Conservation (phyloP, 139 green algal species). For the Coelastrella sp. region DNA sequence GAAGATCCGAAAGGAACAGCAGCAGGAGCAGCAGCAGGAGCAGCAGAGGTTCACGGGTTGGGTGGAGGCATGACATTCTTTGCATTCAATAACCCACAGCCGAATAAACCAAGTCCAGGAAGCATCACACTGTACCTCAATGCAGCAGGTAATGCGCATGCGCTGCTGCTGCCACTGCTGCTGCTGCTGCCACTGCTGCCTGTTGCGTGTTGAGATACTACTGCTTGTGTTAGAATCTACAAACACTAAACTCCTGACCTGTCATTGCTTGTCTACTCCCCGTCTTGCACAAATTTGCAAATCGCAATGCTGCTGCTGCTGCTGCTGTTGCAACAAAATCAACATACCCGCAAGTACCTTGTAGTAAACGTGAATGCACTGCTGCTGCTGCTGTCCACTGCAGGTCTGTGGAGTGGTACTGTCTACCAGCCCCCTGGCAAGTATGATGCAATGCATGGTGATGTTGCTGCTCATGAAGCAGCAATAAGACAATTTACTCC, state of each 20-base stretch:
- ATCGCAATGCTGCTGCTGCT: background rate
- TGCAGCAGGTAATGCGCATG: background rate
- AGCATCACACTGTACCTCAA: conserved; percentile 48
- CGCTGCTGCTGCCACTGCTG: background rate
- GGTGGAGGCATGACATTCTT: conserved; percentile 29
- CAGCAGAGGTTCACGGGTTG: background rate
- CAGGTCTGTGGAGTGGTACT: conserved; percentile 19
- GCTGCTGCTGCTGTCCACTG: conserved; percentile 11
- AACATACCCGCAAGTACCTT: no score
- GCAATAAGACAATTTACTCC: conserved; percentile 12
- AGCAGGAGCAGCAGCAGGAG: background rate
- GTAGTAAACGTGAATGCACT: background rate
- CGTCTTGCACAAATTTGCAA: no score
- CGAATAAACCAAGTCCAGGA: conserved; percentile 35
- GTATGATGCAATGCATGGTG: conserved; percentile 22
- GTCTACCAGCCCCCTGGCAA: conserved; percentile 38
- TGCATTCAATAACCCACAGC: conserved; percentile 45
- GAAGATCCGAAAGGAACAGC: no score
- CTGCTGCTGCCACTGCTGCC: no score
- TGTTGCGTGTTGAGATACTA: no score
- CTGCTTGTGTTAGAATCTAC: no score
- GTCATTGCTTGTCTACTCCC: no score
- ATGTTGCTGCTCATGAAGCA: conserved; percentile 28
- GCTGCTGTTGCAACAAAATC: background rate
- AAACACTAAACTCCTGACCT: background rate